Conservation (phyloP, 148 eudicot genomes). For the Beta vulgaris region DNA sequence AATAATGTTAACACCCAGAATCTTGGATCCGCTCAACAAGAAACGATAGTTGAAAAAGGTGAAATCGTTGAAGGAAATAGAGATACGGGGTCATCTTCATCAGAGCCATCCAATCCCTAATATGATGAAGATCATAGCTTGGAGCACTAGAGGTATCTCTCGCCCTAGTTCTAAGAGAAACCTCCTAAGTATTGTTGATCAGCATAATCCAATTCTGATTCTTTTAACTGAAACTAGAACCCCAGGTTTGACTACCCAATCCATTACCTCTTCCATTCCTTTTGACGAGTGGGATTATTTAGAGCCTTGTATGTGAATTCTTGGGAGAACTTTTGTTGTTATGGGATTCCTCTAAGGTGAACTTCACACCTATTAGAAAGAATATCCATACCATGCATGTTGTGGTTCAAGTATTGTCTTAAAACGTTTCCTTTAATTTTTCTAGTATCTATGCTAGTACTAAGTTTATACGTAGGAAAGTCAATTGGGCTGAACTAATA, state of each 20-base stretch:
- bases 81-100: no score
- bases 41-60: no score
- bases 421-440: neutral
- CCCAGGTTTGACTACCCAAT: neutral
- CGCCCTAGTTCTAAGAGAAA: neutral
- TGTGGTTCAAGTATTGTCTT: neutral
- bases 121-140: neutral
- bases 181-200: neutral
- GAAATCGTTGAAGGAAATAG: no score
- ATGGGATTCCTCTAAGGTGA: neutral
- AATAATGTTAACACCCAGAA: no score
- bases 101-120: no score
- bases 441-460: conserved; percentile 4
- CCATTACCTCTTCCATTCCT: neutral
- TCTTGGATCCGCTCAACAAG: no score
- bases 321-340: neutral
- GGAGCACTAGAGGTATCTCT: neutral
- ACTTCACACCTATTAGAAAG: neutral
- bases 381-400: neutral
- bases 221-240: neutral
- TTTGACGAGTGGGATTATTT: neutral
- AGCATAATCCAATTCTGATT: neutral
- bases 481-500: neutral
- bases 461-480: neutral
- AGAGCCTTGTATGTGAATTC: neutral